Conservation (phyloP, 176 grass and related monocot species). For the Musa itinerans region DNA sequence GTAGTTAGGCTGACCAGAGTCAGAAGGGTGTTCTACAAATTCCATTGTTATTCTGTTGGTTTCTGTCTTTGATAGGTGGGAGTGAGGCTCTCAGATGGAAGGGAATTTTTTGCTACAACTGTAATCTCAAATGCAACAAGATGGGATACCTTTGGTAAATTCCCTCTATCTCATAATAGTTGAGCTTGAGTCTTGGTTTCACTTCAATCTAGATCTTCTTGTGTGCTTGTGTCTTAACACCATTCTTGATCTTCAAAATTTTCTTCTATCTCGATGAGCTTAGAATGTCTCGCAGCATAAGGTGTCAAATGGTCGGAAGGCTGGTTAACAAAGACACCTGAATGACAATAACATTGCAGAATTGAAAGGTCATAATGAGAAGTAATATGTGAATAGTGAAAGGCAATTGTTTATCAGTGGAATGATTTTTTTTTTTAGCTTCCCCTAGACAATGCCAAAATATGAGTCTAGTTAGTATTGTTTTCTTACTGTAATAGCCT, state of each 20-base stretch:
- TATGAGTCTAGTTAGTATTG: not conserved
- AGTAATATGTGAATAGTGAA: not conserved
- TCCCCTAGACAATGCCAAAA: not conserved
- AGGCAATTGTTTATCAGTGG: not conserved
- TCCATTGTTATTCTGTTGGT: constrained; percentile 2
- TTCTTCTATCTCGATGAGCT: too few species aligned
- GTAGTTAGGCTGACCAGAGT: not conserved
- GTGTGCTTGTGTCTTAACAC: not conserved
- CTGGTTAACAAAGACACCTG: not conserved
- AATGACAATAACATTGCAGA: not conserved
- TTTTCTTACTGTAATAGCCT: not conserved
- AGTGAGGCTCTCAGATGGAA: constrained; percentile 70
- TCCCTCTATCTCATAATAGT: not conserved
- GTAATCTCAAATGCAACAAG: constrained; percentile 98
- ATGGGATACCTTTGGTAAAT: constrained; percentile 98
- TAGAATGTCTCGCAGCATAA: too few species aligned
- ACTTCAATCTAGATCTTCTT: not conserved
- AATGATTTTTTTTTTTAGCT: not conserved
- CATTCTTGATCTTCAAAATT: not conserved
- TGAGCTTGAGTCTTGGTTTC: not conserved
- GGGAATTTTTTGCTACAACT: constrained; percentile 72
- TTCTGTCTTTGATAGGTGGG: constrained; percentile 43
- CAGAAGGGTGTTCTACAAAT: not conserved
- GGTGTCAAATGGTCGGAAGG: too few species aligned
- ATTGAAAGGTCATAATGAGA: not conserved